Evolutionary conservation across 2,329 filamentous ascomycete species (phyloP).

Genomic region (Ascochyta viciae-villosae): DNA sequence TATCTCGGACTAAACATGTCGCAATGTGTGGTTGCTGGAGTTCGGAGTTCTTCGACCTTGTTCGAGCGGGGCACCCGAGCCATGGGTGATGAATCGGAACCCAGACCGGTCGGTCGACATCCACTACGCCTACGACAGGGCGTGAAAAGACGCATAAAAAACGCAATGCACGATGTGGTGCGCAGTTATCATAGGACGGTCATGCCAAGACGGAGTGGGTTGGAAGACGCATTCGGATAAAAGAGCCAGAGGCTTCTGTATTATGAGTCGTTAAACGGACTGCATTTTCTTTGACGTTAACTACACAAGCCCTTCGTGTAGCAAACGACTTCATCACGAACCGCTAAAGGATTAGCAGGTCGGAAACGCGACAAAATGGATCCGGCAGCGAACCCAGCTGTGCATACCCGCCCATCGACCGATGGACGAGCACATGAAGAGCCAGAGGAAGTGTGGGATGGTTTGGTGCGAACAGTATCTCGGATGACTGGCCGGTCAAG

Average conservation of each 20-base stretch:
- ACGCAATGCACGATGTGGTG: not conserved
- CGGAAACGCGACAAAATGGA: conserved; percentile 30
- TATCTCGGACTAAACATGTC: conserved; percentile 7
- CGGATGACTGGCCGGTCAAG: conserved; percentile 31
- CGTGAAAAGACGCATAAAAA: not conserved
- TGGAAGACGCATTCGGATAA: conserved; percentile 9
- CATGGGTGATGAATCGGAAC: conserved; percentile 5
- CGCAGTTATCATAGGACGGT: not conserved
- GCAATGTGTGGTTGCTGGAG: conserved; percentile 1
- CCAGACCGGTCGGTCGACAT: conserved; percentile 2
- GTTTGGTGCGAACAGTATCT: conserved; percentile 27
- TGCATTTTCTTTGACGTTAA: not conserved
- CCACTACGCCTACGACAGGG: conserved; percentile 7
- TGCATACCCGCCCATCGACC: conserved; percentile 31
- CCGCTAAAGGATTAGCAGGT: not conserved
- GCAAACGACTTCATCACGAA: not conserved
- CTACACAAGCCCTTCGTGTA: not conserved
- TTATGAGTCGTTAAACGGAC: not conserved
- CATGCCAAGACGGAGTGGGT: conserved; percentile 13
- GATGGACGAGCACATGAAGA: conserved; percentile 11
- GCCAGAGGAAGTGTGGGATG: conserved; percentile 30
- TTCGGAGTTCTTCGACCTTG: conserved; percentile 11
- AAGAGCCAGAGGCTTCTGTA: not conserved
- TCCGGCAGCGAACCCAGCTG: conserved; percentile 34
- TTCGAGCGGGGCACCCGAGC: conserved; percentile 11